Base-by-base conservation (phyloP, 441 rosid species). In the Biscutella laevigata region DNA sequence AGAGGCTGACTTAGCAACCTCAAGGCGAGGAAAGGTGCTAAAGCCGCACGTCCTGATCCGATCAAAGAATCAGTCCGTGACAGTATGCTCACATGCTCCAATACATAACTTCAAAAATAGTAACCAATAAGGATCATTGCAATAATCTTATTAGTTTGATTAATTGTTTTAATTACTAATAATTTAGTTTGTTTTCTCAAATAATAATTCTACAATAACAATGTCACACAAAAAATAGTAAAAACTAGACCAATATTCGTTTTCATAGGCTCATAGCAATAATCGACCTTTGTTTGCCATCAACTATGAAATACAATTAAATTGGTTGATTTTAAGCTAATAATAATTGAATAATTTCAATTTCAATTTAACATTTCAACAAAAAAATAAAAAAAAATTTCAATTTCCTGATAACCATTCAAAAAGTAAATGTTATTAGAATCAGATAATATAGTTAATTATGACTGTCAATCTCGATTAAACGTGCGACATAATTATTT, bases 11-110 rank as follows among this genome's bases (percentile, higher is more conserved):
- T n/a, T n/a, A n/a, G n/a, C n/a, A n/a, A n/a, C n/a, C n/a, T n/a
- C n/a, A n/a, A n/a, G n/a, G n/a, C n/a, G n/a, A n/a, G n/a, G n/a
- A n/a, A n/a, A n/a, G n/a, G n/a, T n/a, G n/a, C n/a, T n/a, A n/a
- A n/a, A n/a, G n/a, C n/a, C n/a, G n/a, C n/a, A n/a, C n/a, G n/a
- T n/a, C n/a, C n/a, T n/a, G n/a, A n/a, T n/a, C 65, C 58, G n/a
- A n/a, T n/a, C n/a, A n/a, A n/a, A n/a, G n/a, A n/a, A n/a, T n/a
- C n/a, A n/a, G n/a, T n/a, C n/a, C 29, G 55, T 43, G 28, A 52
- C 60, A 61, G 59, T 59, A 52, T 66, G 56, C 45, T 65, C 70
- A 66, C 65, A 66, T 66, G 65, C 61, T 58, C 16, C 13, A 43
- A 13, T 38, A 51, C 22, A 43, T 22, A 52, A 32, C 30, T 26